These are phyloP conservation scores for Starmerella davenportii DNA, from an alignment of 805 yeast genomes.

Conservation along the genomic window DNA sequence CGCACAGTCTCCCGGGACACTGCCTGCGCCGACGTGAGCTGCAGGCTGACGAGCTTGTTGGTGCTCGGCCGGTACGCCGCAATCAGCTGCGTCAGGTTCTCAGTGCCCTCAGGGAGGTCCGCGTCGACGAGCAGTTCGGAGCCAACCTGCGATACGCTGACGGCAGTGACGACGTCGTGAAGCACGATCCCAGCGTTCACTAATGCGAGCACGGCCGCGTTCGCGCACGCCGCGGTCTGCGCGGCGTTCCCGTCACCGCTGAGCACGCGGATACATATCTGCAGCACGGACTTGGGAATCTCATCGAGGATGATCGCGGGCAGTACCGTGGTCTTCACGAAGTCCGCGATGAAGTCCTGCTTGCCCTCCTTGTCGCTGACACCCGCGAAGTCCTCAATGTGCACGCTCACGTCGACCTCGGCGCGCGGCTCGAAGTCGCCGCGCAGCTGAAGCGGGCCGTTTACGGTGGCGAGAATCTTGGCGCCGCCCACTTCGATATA, in stretches of 20 bases:
- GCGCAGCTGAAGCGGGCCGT: constrained; percentile 77
- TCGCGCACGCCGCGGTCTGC: constrained; percentile 36
- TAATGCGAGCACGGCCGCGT: constrained; percentile 52
- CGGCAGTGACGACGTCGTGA: constrained; percentile 49
- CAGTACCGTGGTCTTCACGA: constrained; percentile 33
- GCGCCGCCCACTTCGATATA: constrained; percentile 51
- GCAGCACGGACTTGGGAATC: constrained; percentile 84
- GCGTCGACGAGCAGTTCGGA: constrained; percentile 11
- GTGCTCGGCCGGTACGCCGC: constrained; percentile 13
- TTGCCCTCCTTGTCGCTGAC: constrained; percentile 19
- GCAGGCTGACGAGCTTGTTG: constrained; percentile 13
- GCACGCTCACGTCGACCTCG: constrained; percentile 41
- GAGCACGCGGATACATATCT: constrained; percentile 52
- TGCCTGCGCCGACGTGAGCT: constrained; percentile 9
- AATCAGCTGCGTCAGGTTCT: constrained; percentile 11
- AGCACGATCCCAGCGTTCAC: constrained; percentile 74
- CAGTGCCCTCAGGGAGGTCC: constrained; percentile 4
- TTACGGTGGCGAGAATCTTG: constrained; percentile 48
- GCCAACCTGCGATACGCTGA: constrained; percentile 12
- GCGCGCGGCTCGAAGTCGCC: constrained; percentile 56
- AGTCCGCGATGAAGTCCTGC: constrained; percentile 32
- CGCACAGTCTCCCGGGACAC: constrained; percentile 9
- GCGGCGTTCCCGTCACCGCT: constrained; percentile 25
- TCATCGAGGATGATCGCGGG: constrained; percentile 42
- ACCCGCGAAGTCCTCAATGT: constrained; percentile 36